A percentile compares a stretch with the other conserved stretches of the same genome.
Evolutionary conservation across 1,139 yeast genomes (phyloP).

Genomic region (Arxiozyma bovina): DNA sequence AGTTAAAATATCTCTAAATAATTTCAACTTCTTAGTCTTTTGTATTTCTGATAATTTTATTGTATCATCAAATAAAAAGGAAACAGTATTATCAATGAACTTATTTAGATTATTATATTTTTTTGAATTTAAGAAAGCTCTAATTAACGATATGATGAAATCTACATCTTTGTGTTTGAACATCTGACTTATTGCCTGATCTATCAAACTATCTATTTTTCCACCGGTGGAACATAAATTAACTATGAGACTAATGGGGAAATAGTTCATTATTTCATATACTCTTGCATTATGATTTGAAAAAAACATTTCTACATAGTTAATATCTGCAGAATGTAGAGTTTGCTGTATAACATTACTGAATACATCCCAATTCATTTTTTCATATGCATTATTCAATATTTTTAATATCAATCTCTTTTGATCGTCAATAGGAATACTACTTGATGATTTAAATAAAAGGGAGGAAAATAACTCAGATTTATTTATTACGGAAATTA

Average conservation of each 20-base stretch:
- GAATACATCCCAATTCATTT: not conserved
- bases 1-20: not conserved
- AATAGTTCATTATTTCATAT: not conserved
- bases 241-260: not conserved
- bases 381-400: not conserved
- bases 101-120: not conserved
- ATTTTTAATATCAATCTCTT: not conserved
- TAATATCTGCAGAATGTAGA: not conserved
- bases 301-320: conserved; percentile 1
- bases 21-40: not conserved
- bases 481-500: not conserved
- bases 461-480: not conserved
- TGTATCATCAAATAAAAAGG: not conserved
- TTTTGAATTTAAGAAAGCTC: not conserved
- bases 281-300: not conserved
- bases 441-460: not conserved
- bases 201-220: not conserved
- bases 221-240: not conserved
- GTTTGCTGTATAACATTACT: not conserved
- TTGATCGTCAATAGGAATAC: not conserved
- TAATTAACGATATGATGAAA: not conserved
- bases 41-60: not conserved
- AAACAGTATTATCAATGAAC: not conserved
- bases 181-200: not conserved
- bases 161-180: not conserved